These are phyloP conservation scores for Ophiosphaerella narmari DNA, from an alignment of 2,329 filamentous ascomycete genomes.

Conservation along the genomic window DNA sequence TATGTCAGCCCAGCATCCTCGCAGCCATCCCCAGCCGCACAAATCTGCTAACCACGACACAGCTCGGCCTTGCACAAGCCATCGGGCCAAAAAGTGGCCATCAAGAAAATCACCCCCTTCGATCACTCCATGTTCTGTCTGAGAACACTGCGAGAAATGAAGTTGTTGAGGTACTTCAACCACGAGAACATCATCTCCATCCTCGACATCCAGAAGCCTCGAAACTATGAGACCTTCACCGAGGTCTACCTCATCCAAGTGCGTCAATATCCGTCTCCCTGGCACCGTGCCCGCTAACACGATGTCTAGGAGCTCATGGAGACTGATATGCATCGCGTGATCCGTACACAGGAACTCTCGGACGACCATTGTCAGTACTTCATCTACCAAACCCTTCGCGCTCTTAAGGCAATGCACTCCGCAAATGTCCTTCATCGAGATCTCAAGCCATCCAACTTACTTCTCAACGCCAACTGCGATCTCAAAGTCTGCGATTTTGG, in stretches of 20 bases:
- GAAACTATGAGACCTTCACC: conserved; percentile 93
- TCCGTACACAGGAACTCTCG: conserved; percentile 96
- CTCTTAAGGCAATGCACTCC: conserved; percentile 98
- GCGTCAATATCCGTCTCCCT: neutral
- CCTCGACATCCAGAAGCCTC: conserved; percentile 96
- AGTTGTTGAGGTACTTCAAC: conserved; percentile 97
- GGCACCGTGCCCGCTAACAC: conserved; percentile 11
- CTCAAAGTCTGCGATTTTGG: conserved; percentile 99
- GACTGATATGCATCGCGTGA: conserved; percentile 99
- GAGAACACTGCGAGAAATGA: conserved; percentile 97
- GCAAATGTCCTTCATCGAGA: conserved; percentile 97
- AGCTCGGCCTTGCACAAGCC: conserved; percentile 98
- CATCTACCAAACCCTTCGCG: conserved; percentile 98
- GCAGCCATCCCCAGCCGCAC: neutral
- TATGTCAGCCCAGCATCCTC: conserved; percentile 55
- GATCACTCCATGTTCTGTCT: conserved; percentile 99
- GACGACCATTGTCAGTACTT: conserved; percentile 99
- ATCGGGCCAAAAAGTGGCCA: conserved; percentile 96
- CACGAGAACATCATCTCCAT: conserved; percentile 99
- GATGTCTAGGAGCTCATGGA: conserved; percentile 89
- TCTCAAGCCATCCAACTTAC: conserved; percentile 94
- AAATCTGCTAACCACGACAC: conserved; percentile 24
- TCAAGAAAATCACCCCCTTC: conserved; percentile 99
- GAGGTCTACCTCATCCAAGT: conserved; percentile 99
- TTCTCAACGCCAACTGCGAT: conserved; percentile 98